Percentiles rank a stretch among this genome's conserved stretches.
These are phyloP conservation scores for Fragaria vesca DNA, from an alignment of 306 rosid genomes.

Conservation along the genomic window DNA sequence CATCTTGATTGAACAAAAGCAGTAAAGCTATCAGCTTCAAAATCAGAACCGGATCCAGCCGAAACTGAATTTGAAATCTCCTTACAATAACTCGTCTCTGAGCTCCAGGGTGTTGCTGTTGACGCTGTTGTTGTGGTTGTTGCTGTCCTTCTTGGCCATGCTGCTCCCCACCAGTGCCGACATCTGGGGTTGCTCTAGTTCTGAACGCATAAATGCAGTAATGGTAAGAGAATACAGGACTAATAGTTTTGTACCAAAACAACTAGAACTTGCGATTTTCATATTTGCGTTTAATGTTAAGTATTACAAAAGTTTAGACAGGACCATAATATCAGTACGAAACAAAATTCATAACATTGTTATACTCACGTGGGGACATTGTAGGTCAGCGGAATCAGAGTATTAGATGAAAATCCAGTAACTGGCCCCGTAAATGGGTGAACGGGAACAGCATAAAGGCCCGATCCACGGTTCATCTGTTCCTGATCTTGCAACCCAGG, in stretches of 20 bases:
- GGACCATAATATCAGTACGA: background rate
- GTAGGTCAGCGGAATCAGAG: conserved; percentile 84
- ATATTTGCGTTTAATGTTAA: background rate
- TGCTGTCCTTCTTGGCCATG: conserved; percentile 71
- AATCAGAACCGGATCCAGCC: conserved; percentile 84
- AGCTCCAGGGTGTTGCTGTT: conserved; percentile 70
- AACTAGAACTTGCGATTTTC: background rate
- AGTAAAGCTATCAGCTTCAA: conserved; percentile 92
- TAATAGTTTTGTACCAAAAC: background rate
- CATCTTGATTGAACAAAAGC: conserved; percentile 94
- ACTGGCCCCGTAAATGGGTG: conserved; percentile 60
- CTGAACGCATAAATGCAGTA: conserved; percentile 27
- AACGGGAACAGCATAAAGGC: conserved; percentile 83
- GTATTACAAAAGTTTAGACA: background rate
- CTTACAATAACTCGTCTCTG: conserved; percentile 83
- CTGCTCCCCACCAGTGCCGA: conserved; percentile 53
- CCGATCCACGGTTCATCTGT: conserved; percentile 72
- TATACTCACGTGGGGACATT: conserved; percentile 70
- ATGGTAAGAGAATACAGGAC: conserved; percentile 12
- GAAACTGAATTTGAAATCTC: conserved; percentile 91
- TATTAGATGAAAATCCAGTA: conserved; percentile 59
- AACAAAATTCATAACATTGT: background rate
- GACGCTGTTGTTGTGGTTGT: conserved; percentile 56
- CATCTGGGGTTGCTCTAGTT: conserved; percentile 61
- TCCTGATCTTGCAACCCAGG: conserved; percentile 66